These are phyloP conservation scores for Aspergillus taichungensis DNA, from an alignment of 495 filamentous ascomycete species.

Conservation along the genomic window DNA sequence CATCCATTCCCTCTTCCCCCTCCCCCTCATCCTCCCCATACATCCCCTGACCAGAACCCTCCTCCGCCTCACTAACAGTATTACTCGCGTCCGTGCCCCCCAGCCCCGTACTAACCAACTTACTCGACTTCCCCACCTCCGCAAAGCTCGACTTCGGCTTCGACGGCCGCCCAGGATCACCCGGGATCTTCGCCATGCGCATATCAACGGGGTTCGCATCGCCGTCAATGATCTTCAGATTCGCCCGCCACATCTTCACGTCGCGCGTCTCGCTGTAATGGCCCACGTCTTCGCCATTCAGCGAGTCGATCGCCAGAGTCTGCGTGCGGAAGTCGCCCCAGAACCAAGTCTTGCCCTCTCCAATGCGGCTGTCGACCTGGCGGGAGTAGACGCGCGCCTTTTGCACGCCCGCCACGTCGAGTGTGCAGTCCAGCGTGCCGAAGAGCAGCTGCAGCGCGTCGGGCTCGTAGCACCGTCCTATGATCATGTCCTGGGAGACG, in stretches of 20 bases:
- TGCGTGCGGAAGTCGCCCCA: conserved; percentile 49
- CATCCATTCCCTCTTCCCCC: conserved; percentile 4
- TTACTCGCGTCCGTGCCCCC: conserved; percentile 17
- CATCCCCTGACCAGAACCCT: background rate
- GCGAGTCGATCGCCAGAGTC: conserved; percentile 42
- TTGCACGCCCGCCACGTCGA: conserved; percentile 28
- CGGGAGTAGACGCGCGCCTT: conserved; percentile 35
- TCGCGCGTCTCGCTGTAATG: conserved; percentile 33
- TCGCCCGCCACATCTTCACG: conserved; percentile 35
- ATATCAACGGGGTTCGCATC: conserved; percentile 17
- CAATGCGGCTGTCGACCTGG: conserved; percentile 38
- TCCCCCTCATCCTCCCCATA: conserved; percentile 6
- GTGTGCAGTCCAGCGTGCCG: conserved; percentile 13
- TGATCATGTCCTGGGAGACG: conserved; percentile 40
- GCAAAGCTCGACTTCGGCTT: conserved; percentile 18
- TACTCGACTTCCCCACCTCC: conserved; percentile 27
- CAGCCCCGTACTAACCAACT: conserved; percentile 25
- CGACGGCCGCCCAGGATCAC: conserved; percentile 18
- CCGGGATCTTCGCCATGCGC: conserved; percentile 15
- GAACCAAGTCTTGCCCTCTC: conserved; percentile 37
- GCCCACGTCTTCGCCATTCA: conserved; percentile 44
- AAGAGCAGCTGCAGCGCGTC: conserved; percentile 40
- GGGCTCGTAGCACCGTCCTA: conserved; percentile 47
- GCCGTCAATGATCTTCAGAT: conserved; percentile 34
- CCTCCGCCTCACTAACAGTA: conserved; percentile 14